Conservation (phyloP, 2,329 filamentous ascomycete genomes). For the Myriosclerotinia duriaeana region DNA sequence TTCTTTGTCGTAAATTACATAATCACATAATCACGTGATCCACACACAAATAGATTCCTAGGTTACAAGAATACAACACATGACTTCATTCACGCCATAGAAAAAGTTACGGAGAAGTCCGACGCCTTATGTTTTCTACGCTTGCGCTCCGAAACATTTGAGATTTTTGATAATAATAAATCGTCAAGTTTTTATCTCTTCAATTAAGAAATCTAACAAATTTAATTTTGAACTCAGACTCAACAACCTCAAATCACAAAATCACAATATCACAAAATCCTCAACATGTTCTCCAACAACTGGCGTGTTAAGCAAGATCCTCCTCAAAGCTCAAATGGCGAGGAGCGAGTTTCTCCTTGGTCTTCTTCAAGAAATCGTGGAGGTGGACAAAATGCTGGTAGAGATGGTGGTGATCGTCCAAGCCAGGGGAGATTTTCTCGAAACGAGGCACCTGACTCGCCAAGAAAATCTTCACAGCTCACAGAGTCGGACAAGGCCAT, state of each 20-base stretch:
- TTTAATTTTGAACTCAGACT: constrained; percentile 9
- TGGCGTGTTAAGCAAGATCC: constrained; percentile 34
- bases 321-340: constrained; percentile 19
- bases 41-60: too few species aligned
- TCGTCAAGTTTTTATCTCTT: constrained; percentile 6
- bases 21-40: too few species aligned
- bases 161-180: constrained; percentile 9
- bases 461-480: constrained; percentile 28
- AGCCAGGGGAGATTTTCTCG: constrained; percentile 22
- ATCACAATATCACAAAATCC: too few species aligned
- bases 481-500: constrained; percentile 31
- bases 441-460: constrained; percentile 20
- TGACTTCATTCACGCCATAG: too few species aligned
- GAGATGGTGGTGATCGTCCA: constrained; percentile 11
- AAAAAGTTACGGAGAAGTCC: too few species aligned
- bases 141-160: too few species aligned
- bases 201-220: not conserved
- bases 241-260: constrained; percentile 9
- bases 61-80: too few species aligned
- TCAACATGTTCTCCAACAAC: constrained; percentile 34
- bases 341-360: constrained; percentile 19
- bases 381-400: constrained; percentile 18
- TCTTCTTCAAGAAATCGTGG: constrained; percentile 12
- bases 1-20: too few species aligned
- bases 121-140: too few species aligned